phyloP scores from a whole-genome alignment of 257 asterid genomes.

The Knoxia roxburghii region DNA sequence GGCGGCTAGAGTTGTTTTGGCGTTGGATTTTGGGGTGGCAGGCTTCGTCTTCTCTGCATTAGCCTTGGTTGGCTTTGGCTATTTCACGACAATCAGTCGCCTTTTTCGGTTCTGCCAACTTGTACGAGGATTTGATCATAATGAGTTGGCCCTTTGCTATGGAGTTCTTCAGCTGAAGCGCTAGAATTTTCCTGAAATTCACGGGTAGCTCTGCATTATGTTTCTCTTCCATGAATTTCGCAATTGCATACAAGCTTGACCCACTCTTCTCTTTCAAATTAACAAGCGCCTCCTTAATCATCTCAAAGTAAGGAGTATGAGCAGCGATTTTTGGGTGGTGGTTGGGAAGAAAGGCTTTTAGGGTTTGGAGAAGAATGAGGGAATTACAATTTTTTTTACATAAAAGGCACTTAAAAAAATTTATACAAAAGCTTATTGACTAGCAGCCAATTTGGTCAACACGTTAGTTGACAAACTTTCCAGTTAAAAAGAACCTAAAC shows the following conservation, averaged over 20 bases:
- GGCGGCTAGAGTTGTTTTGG: constrained; percentile 15
- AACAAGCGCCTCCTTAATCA: constrained; percentile 65
- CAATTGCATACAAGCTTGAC: constrained; percentile 68
- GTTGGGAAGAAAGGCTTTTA: too few relatives aligned
- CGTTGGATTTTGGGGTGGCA: constrained; percentile 1
- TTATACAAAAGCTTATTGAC: too few relatives aligned
- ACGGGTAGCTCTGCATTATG: constrained; percentile 52
- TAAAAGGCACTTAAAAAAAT: too few relatives aligned
- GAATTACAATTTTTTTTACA: too few relatives aligned
- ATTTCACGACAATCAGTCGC: constrained; percentile 15
- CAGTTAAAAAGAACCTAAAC: too few relatives aligned
- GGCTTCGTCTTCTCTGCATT: constrained; percentile 12
- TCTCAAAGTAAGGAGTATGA: constrained; percentile 75
- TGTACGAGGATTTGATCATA: constrained; percentile 68
- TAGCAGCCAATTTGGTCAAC: too few relatives aligned
- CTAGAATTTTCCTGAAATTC: constrained; percentile 58
- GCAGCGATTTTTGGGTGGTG: constrained; percentile 47
- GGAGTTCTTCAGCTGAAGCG: constrained; percentile 59
- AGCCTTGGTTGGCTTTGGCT: constrained; percentile 20
- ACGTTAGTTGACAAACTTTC: too few relatives aligned
- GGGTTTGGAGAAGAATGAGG: too few relatives aligned
- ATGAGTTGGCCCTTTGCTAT: constrained; percentile 51
- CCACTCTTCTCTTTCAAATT: constrained; percentile 57
- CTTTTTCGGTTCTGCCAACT: constrained; percentile 43
- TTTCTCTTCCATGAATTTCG: constrained; percentile 65